Evolutionary conservation across 805 yeast species (phyloP).

Genomic region (Scheffersomyces stipitis): DNA sequence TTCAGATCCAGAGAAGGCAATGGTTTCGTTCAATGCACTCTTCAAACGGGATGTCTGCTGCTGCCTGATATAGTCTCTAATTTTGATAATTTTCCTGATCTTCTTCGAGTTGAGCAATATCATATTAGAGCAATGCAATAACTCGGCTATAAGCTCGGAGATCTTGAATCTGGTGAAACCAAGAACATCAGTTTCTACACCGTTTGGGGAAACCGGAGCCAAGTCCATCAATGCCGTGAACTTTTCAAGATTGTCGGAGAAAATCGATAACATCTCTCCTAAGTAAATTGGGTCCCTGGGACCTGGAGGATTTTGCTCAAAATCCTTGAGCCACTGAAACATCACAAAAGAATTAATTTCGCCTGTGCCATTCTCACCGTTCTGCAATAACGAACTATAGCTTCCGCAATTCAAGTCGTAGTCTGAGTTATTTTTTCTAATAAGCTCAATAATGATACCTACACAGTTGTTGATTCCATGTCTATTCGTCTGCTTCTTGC

Average conservation of each 20-base stretch:
- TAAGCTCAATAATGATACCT: slow-evolving; percentile 89
- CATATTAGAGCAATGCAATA: slow-evolving; percentile 98
- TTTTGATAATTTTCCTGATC: slow-evolving; percentile 65
- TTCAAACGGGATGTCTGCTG: slow-evolving; percentile 44
- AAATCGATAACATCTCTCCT: slow-evolving; percentile 78
- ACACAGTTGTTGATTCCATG: slow-evolving; percentile 92
- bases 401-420: slow-evolving; percentile 88
- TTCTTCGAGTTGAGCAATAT: slow-evolving; percentile 75
- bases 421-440: slow-evolving; percentile 93
- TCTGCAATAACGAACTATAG: slow-evolving; percentile 57
- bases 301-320: slow-evolving; percentile 87
- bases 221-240: slow-evolving; percentile 62
- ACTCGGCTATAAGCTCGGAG: slow-evolving; percentile 89
- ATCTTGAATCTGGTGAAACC: slow-evolving; percentile 92
- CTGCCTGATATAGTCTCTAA: slow-evolving; percentile 65
- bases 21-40: slow-evolving; percentile 33
- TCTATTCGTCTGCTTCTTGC: slow-evolving; percentile 50
- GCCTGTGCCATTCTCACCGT: slow-evolving; percentile 27
- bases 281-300: slow-evolving; percentile 90
- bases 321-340: slow-evolving; percentile 46
- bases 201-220: slow-evolving; percentile 23
- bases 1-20: slow-evolving; percentile 14
- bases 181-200: slow-evolving; percentile 44
- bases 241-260: slow-evolving; percentile 69
- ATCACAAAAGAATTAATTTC: slow-evolving; percentile 42